Conservation (phyloP, 2,329 filamentous ascomycete species). For the Mollisia scopiformis region DNA sequence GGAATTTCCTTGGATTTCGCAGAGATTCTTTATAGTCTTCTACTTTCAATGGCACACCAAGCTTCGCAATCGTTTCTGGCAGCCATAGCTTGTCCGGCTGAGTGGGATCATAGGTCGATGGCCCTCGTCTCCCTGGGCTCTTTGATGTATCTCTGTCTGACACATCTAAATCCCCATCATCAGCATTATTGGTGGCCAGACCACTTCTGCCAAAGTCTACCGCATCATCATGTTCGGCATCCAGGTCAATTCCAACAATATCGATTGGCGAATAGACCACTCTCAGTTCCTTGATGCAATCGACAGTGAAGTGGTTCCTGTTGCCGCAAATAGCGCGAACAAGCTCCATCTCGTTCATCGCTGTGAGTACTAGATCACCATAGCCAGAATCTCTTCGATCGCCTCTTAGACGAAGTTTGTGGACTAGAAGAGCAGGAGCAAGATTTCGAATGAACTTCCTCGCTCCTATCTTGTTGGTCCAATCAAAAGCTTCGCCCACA, state of each 20-base stretch:
- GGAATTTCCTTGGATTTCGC: constrained; percentile 30
- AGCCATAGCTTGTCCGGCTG: constrained; percentile 71
- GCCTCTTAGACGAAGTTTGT: constrained; percentile 52
- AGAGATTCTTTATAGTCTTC: constrained; percentile 62
- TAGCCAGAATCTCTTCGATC: constrained; percentile 40
- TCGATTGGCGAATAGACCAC: constrained; percentile 76
- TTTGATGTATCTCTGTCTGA: constrained; percentile 27
- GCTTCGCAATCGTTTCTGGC: constrained; percentile 62
- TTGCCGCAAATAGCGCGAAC: constrained; percentile 69
- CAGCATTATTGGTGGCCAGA: constrained; percentile 60
- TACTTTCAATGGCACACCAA: constrained; percentile 67
- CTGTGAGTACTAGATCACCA: constrained; percentile 39
- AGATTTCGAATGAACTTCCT: constrained; percentile 83
- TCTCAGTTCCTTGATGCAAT: constrained; percentile 76
- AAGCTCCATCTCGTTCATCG: constrained; percentile 53
- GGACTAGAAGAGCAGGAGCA: constrained; percentile 73
- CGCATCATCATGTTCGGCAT: constrained; percentile 63
- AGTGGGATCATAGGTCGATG: constrained; percentile 63
- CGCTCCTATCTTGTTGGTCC: constrained; percentile 77
- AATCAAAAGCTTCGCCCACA: constrained; percentile 80
- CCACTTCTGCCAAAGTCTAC: constrained; percentile 52
- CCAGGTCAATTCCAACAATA: constrained; percentile 77
- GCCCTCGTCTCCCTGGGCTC: constrained; percentile 40
- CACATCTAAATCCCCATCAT: constrained; percentile 57
- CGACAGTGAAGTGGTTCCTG: constrained; percentile 73